Evolutionary conservation across 306 rosid genomes (phyloP), one percentile per base, ranked within the genome.

Genomic region (Psophocarpus tetragonolobus): DNA sequence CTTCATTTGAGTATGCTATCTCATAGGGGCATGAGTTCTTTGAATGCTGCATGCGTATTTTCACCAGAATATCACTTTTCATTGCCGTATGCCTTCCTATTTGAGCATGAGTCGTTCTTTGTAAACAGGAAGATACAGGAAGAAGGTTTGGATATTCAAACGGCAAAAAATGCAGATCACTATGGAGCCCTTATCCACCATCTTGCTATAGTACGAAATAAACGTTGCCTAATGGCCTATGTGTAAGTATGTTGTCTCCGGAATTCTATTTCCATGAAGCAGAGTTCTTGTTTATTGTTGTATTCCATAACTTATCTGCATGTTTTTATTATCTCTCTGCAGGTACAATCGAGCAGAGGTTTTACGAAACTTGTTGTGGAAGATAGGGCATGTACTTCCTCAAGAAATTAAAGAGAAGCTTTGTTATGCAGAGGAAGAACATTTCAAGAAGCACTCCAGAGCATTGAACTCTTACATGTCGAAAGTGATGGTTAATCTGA

Each of bases 161-260:
- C 96, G n/a, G 81, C 90, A 44, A 92, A 86, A 87, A 90, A 90
- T 78, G 87, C 91, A 36, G 98, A 94, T 56, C 97, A 94, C 73
- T 87, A 80, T 17, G 98, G 97, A 27, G 88, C 96, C 5, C 97
- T 94, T 58, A 79, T 90, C 80, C 98, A 92, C 74, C 98, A 92
- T 87, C 93, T 94, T 65, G 57, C 98, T 74, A 72, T 94, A 79
- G 94, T 87, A 79, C 92, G 97, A 56, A 92, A 94, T 79, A 94
- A 94, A 76, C 97, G 95, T 68, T 90, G 97, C 80, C 85, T 94
- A 41, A 83, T 90, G 91, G 93, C 98, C 56, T 92, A 89, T 73
- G 58, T 86, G 98, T 90, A 81, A 85, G 81, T 73, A 32, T 65
- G 41, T 50, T 65, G 41, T 50, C 51, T 79, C 81, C 33, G 54